Evolutionary conservation across 306 rosid genomes (phyloP), one percentile per base, ranked within the genome.

Genomic region (Cucurbita ficifolia): DNA sequence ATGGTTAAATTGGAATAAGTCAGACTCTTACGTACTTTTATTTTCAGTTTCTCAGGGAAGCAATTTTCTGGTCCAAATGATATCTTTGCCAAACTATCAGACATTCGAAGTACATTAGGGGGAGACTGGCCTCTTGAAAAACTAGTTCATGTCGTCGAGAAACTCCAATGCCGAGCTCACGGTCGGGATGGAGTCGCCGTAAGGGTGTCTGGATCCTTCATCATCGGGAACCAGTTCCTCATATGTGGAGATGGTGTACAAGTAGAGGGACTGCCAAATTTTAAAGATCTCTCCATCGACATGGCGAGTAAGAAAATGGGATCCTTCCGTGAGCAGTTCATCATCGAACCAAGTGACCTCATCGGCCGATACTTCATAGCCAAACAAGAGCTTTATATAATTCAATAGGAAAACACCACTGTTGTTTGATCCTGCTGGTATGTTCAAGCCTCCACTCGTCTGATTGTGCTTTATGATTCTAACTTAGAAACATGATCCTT

Each of bases 211-310:
- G 98, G 98, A 73, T 90, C 96, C 35, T 90, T 94, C 51, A 86
- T 94, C 49, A 39, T 87, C 54, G 97, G 98, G 49, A 93, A 93
- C 60, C 98, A 90, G 74, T 93, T 93, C 81, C 96, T 94, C 58
- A 89, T 94, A 77, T 94, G 96, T 79, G 98, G 98, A 80, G 98
- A 94, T 39, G 98, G 98, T 16, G 79, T 88, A 77, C 98, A 94
- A 79, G 96, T 88, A 43, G 98, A 94, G 79, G 98, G 97, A 35
- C 75, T 90, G 82, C 89, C 96, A 63, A 88, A 82, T 76, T 83
- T 94, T 59, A 94, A 94, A 77, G 97, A 94, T 76, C 98, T 94
- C 75, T 82, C 83, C 9, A 81, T 94, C 8, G 93, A 93, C 82
- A 69, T 93, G 79, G 10, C 93, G 33, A 86, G 85, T 76, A 90